Conservation (phyloP, 257 asterid species). For the Rehmannia glutinosa region DNA sequence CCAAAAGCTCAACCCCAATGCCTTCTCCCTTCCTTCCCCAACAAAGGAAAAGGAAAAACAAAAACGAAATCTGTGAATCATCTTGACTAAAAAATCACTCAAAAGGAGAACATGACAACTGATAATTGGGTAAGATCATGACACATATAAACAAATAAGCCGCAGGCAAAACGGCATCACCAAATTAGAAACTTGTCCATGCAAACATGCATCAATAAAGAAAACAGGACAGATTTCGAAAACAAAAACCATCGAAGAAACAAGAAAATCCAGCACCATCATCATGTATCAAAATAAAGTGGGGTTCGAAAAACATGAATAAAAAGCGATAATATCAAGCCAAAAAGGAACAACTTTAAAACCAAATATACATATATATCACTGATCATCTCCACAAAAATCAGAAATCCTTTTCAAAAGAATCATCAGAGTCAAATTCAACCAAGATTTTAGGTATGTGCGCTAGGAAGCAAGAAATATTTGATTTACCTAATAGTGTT, state of each 20-base stretch:
- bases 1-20: background rate
- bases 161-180: background rate
- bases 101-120: background rate
- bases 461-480: background rate
- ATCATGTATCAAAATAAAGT: background rate
- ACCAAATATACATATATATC: background rate
- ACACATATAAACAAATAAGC: background rate
- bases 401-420: background rate
- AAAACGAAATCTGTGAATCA: background rate
- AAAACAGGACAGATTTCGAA: no score
- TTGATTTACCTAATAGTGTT: slow-evolving; percentile 14
- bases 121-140: background rate
- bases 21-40: no score
- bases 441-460: background rate
- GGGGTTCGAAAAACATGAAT: background rate
- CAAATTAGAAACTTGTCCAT: background rate
- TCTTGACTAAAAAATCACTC: no score
- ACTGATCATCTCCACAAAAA: background rate
- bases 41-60: background rate
- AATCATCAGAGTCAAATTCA: background rate
- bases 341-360: background rate
- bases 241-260: background rate
- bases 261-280: slow-evolving; percentile 11
- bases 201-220: no score
- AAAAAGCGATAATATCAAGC: background rate